phyloP scores from a whole-genome alignment of 1,139 yeast species.

The Pichia sp. region DNA sequence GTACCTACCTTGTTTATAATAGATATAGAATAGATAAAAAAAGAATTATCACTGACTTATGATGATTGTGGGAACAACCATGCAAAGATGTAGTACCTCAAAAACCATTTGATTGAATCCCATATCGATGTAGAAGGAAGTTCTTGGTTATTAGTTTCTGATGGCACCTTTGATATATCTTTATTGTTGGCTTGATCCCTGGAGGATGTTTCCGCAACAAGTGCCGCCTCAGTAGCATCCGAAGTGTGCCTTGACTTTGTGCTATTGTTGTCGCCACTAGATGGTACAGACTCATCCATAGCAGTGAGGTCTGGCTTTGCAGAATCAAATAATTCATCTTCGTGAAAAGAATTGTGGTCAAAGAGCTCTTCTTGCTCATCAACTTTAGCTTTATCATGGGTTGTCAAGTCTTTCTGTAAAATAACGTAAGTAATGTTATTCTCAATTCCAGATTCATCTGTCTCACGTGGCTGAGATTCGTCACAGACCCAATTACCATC shows the following conservation, averaged over 20 bases:
- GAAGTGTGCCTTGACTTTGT: not conserved
- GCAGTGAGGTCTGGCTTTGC: not conserved
- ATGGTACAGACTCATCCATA: not conserved
- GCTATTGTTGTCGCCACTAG: not conserved
- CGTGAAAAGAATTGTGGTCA: conserved; percentile 5
- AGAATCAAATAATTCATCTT: conserved; percentile 8
- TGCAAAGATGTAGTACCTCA: conserved; percentile 22
- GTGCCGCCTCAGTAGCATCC: not conserved
- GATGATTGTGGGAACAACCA: conserved; percentile 14
- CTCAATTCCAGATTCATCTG: conserved; percentile 19
- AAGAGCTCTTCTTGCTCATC: not conserved
- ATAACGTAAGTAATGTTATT: conserved; percentile 18
- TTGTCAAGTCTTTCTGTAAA: not conserved
- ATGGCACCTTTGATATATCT: not conserved
- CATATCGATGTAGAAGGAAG: conserved; percentile 8
- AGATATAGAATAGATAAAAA: no score
- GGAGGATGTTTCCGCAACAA: no score
- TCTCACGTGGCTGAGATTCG: conserved; percentile 14
- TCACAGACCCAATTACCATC: conserved; percentile 23
- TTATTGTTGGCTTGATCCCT: not conserved
- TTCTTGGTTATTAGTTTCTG: no score
- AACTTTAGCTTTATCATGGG: not conserved
- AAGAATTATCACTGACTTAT: no score
- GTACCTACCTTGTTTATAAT: no score
- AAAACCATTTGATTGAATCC: conserved; percentile 24